Evolutionary conservation across 2,329 filamentous ascomycete genomes (phyloP).

Genomic region (Aspergillus persii): DNA sequence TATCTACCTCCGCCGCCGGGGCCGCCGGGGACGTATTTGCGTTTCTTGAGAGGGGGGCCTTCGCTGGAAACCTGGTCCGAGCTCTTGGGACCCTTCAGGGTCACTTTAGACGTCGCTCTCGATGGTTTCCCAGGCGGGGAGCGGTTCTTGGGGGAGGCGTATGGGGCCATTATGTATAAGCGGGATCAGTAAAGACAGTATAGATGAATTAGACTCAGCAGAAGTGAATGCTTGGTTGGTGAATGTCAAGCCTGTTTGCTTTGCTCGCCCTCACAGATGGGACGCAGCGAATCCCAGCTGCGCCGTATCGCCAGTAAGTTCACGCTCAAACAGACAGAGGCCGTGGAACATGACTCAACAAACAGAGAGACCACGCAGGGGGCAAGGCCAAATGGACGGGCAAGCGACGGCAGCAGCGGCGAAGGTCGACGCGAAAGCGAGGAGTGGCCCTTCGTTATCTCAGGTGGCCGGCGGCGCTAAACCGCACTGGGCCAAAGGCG

Average conservation of each 20-base stretch:
- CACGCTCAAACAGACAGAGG: neutral
- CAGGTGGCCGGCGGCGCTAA: slow-evolving; percentile 9
- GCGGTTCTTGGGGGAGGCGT: slow-evolving; percentile 26
- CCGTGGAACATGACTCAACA: slow-evolving; percentile 15
- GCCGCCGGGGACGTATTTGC: slow-evolving; percentile 80
- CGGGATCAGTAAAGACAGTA: neutral
- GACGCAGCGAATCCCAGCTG: slow-evolving; percentile 5
- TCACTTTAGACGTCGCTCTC: slow-evolving; percentile 30
- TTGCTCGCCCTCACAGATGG: slow-evolving; percentile 11
- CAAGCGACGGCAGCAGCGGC: slow-evolving; percentile 2
- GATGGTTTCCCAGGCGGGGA: slow-evolving; percentile 26
- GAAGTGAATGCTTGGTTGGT: neutral
- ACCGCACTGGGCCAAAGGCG: slow-evolving; percentile 13
- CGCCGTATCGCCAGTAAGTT: slow-evolving; percentile 8
- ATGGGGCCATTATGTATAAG: slow-evolving; percentile 29
- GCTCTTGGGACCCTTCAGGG: slow-evolving; percentile 30
- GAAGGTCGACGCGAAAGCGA: slow-evolving; percentile 13
- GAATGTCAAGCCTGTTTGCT: neutral
- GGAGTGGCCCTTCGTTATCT: slow-evolving; percentile 7
- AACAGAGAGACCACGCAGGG: neutral
- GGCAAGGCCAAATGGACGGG: neutral
- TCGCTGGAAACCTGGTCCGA: slow-evolving; percentile 31
- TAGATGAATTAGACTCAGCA: neutral
- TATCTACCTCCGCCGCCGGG: slow-evolving; percentile 83
- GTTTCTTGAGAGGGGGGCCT: slow-evolving; percentile 67